phyloP scores from a whole-genome alignment of 2,329 filamentous ascomycete genomes.

The Dactylellina cionopaga region DNA sequence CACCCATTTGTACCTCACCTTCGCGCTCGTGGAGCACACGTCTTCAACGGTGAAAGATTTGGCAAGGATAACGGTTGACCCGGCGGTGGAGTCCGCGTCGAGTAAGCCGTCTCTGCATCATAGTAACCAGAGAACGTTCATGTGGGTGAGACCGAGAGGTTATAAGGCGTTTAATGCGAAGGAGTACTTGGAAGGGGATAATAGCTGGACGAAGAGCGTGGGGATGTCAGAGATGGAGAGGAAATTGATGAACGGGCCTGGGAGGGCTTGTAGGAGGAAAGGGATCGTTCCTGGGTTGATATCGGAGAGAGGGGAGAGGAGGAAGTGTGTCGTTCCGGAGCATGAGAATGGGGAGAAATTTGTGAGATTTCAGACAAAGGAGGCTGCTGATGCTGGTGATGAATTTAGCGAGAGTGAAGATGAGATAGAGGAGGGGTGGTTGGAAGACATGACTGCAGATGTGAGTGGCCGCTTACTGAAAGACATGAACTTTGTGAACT shows the following conservation, averaged over 20 bases:
- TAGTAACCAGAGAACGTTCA: slow-evolving; percentile 11
- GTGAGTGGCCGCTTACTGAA: background rate
- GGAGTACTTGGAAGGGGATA: slow-evolving; percentile 55
- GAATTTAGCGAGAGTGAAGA: slow-evolving; percentile 26
- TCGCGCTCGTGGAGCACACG: background rate
- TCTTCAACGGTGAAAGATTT: background rate
- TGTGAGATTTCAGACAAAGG: slow-evolving; percentile 21
- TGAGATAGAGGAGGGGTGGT: slow-evolving; percentile 24
- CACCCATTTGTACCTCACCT: slow-evolving; percentile 14
- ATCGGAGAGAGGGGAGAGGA: slow-evolving; percentile 65
- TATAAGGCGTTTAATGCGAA: slow-evolving; percentile 22
- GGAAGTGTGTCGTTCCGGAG: slow-evolving; percentile 81
- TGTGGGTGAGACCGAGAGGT: slow-evolving; percentile 17
- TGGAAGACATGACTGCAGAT: background rate
- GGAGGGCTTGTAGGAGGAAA: slow-evolving; percentile 53
- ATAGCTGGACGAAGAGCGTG: slow-evolving; percentile 63
- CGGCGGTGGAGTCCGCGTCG: slow-evolving; percentile 8
- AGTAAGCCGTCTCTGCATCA: slow-evolving; percentile 6
- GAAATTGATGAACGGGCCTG: slow-evolving; percentile 67
- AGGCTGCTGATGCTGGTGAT: slow-evolving; percentile 1
- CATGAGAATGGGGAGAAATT: slow-evolving; percentile 83
- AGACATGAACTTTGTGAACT: no score
- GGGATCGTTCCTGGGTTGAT: slow-evolving; percentile 14
- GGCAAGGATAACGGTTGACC: slow-evolving; percentile 11
- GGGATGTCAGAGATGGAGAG: slow-evolving; percentile 74